A percentile compares a stretch with the other conserved stretches of the same genome.
Conservation (phyloP, 2,329 filamentous ascomycete species). For the Tolypocladium pustulatum region DNA sequence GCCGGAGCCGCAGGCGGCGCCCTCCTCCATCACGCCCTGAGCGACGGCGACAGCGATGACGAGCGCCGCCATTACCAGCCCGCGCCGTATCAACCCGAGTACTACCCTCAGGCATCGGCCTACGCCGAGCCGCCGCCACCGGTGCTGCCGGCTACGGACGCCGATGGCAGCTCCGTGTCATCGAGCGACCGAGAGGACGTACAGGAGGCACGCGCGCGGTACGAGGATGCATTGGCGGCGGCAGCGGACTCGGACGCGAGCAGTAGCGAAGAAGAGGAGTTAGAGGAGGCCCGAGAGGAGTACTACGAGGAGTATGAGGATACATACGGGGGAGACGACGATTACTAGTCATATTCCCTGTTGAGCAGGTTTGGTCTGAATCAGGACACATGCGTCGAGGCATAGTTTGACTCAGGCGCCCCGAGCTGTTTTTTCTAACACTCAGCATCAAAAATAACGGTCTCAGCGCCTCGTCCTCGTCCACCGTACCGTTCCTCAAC, state of each 20-base stretch:
- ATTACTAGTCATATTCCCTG: neutral
- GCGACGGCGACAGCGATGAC: constrained; percentile 9
- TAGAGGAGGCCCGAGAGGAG: constrained; percentile 40
- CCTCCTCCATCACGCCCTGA: constrained; percentile 42
- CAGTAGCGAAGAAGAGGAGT: constrained; percentile 40
- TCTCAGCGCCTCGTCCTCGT: constrained; percentile 18
- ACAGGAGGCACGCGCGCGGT: constrained; percentile 30
- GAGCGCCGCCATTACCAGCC: constrained; percentile 2
- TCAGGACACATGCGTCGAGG: neutral
- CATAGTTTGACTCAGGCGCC: neutral
- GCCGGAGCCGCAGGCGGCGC: constrained; percentile 48
- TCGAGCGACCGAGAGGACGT: constrained; percentile 31
- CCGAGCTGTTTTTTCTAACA: constrained; percentile 1
- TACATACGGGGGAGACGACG: constrained; percentile 22
- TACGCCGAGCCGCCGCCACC: constrained; percentile 16
- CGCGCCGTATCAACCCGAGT: neutral
- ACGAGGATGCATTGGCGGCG: constrained; percentile 30
- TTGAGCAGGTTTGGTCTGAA: neutral
- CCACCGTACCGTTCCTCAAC: constrained; percentile 17
- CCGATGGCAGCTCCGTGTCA: constrained; percentile 29
- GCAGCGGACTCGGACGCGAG: constrained; percentile 32
- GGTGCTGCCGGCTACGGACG: constrained; percentile 26
- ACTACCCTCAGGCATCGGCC: neutral
- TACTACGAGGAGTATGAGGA: constrained; percentile 40
- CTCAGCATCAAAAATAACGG: constrained; percentile 24